A percentile compares a stretch with the other conserved stretches of the same genome.
These are phyloP conservation scores for Lachancea nothofagi DNA, from an alignment of 805 yeast genomes.

Conservation along the genomic window DNA sequence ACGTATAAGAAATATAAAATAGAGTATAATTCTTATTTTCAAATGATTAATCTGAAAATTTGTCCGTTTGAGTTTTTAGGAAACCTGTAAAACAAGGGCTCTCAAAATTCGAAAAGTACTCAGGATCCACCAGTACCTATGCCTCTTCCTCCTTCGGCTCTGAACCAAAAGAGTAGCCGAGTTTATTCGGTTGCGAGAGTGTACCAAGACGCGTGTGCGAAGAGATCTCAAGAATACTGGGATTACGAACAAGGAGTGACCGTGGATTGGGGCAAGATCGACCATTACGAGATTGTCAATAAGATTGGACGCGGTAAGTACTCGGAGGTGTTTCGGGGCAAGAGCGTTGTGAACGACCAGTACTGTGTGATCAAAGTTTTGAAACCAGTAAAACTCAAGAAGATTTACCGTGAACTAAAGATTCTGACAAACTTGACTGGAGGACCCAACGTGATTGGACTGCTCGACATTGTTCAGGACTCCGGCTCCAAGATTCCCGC, in stretches of 20 bases:
- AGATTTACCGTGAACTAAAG: slow-evolving; percentile 85
- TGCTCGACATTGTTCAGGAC: slow-evolving; percentile 84
- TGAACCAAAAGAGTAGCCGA: slow-evolving; percentile 31
- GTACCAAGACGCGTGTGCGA: slow-evolving; percentile 71
- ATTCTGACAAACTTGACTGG: slow-evolving; percentile 78
- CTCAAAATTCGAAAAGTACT: neutral
- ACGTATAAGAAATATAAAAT: too few relatives aligned
- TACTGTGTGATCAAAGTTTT: slow-evolving; percentile 83
- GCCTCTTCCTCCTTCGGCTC: slow-evolving; percentile 33
- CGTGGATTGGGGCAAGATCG: slow-evolving; percentile 79
- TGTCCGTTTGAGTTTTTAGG: too few relatives aligned
- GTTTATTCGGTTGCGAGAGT: slow-evolving; percentile 64
- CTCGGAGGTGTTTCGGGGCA: slow-evolving; percentile 88
- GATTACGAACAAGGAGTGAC: slow-evolving; percentile 65
- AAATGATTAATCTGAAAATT: too few relatives aligned
- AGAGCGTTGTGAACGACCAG: slow-evolving; percentile 53
- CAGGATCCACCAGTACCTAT: slow-evolving; percentile 10
- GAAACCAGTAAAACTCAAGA: slow-evolving; percentile 89
- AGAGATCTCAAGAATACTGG: slow-evolving; percentile 79
- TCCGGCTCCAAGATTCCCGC: slow-evolving; percentile 83
- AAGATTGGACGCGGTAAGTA: slow-evolving; percentile 92
- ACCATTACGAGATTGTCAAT: slow-evolving; percentile 76
- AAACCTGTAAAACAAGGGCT: too few relatives aligned
- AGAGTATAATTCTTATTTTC: too few relatives aligned
- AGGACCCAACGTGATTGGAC: slow-evolving; percentile 73